Base-by-base conservation (phyloP, 345 rosid species). In the Rhizophora apiculata region DNA sequence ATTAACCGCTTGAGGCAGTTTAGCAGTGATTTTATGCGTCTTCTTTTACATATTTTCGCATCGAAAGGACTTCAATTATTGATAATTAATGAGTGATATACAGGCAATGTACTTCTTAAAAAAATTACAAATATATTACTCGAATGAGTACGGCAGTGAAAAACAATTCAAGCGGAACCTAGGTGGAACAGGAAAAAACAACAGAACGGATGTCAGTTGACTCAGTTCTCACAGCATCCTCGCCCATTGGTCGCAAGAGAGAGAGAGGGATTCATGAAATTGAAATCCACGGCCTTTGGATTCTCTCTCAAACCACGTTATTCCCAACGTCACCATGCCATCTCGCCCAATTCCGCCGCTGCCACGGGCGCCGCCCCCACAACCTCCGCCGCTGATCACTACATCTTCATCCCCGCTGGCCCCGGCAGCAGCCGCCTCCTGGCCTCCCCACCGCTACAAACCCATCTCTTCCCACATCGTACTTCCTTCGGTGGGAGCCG, bases 311-410 rank as follows among this genome's bases (percentile, higher is more conserved):
- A 15, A 54, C 6, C 18, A 11, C 15, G 13, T 43, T 15, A 13
- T n/a, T 10, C 22, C 20, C 55, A 27, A 26, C 63, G 83, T 85
- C 34, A 24, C 32, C 65, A 87, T 86, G 91, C 90, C 87, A 62
- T 79, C 88, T 2, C 85, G 91, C 52, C 56, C 69, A 30, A 29
- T 80, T 53, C 79, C 82, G 1, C 79, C 78, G 26, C 54, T 52
- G 7, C 52, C 16, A 36, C 51, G 52, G 56, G 31, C 49, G 16
- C 67, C 72, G 1, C 49, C 51, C 67, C 34, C 68, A 48, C 74
- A 53, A 77, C 78, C 21, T 39, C 57, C 77, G 9, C 77, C 78
- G 34, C 81, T 78, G 49, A 69, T 80, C 8, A n/a, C 15, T 10
- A 8, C 11, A 55, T 8, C 68, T 20, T 60, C 70, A 70, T 64